Evolutionary conservation across 495 filamentous ascomycete genomes (phyloP), one percentile per base, ranked within the genome.

Genomic region (Tuber umbilicatum): DNA sequence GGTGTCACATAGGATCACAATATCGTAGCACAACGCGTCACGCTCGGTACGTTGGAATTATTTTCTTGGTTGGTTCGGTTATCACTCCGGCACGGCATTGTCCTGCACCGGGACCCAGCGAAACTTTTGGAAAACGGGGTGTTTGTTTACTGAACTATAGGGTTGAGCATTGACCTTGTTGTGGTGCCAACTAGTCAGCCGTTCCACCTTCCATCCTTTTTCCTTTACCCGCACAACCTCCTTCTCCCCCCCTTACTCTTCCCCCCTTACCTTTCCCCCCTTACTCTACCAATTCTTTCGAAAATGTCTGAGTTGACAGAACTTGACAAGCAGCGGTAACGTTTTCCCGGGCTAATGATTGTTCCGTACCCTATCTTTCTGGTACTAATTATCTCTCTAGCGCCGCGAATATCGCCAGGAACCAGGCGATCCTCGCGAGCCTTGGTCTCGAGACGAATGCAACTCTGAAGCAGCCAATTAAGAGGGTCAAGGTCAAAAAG

Each of bases 371-470:
- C 9, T 64, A 35, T 60, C n/a, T 60, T 60, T 60, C 23, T 14
- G 14, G 31, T 31, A 14, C 55, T 64, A 35, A 64, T 64, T 17
- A 35, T 38, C 39, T 23, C 40, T 70, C 27, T 40, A 81, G 79
- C 19, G 79, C 76, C 17, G 74, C 68, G 17, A 81, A 78, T 42
- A 79, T 78, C 68, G 72, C 68, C 12, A 60, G 37, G n/a, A 81
- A 81, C 40, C 43, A 35, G 42, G 73, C 70, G 1, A 70, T 78
- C 47, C 73, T 80, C 21, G 78, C 78, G 2, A 42, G 69, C 37
- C 47, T 80, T 9, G 78, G 78, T 21, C 55, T 80, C 68, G 78
- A 80, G 38, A 70, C 64, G 42, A 78, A 78, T 27, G 70, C 60
- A 12, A 16, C 31, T 4, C 23, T 72, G 40, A 76, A 41, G 42